These are phyloP conservation scores for Kluyveromyces nonfermentans DNA, from an alignment of 805 yeast species.

Conservation along the genomic window DNA sequence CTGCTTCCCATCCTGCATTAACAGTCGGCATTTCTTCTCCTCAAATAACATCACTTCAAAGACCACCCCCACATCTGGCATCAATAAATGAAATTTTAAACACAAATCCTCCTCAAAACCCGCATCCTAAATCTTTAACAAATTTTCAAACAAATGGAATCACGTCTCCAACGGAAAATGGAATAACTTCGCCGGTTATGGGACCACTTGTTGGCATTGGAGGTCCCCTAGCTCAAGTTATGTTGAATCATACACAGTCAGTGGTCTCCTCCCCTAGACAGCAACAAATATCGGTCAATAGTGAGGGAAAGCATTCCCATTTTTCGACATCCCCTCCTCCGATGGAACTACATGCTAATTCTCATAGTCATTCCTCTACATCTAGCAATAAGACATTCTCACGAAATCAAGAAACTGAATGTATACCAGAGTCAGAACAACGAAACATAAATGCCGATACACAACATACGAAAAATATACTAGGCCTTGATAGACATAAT, in stretches of 20 bases:
- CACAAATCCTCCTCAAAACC: constrained; percentile 4
- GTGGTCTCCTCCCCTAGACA: background rate
- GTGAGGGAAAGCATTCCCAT: constrained; percentile 11
- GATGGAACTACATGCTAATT: constrained; percentile 3
- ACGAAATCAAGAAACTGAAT: background rate
- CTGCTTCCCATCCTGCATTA: background rate
- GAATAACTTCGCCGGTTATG: background rate
- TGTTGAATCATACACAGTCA: constrained; percentile 1
- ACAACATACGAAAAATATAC: background rate
- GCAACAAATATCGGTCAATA: background rate
- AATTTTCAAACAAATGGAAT: background rate
- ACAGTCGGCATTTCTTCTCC: constrained; percentile 10
- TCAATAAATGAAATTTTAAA: constrained; percentile 14
- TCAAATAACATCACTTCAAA: constrained; percentile 3
- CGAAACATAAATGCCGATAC: background rate
- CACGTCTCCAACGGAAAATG: background rate
- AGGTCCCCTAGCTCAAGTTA: background rate
- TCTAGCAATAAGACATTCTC: constrained; percentile 1
- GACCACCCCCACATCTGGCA: constrained; percentile 12
- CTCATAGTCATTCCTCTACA: constrained; percentile 17
- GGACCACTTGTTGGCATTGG: background rate
- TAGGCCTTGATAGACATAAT: background rate
- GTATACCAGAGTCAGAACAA: background rate
- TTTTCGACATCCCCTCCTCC: constrained; percentile 42
- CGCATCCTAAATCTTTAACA: constrained; percentile 2